Base-by-base conservation (phyloP, 1,139 yeast genomes). In the Saccharomyces uvarum region DNA sequence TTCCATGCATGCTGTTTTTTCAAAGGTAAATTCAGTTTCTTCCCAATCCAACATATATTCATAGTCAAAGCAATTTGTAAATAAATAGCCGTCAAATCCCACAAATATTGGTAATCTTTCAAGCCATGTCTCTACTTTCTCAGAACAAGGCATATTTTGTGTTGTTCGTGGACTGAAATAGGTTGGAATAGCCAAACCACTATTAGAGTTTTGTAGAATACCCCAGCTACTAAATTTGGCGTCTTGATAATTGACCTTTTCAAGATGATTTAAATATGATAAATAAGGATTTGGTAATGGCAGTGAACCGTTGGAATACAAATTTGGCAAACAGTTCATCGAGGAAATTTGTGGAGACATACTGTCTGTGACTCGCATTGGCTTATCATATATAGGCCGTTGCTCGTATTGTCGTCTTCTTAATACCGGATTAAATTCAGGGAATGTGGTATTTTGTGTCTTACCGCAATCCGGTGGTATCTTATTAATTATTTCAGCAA, bases 41-140 rank as follows among this genome's bases (percentile, higher is more conserved):
- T 69, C 72, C 71, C 71, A 69, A 51, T 65, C 57, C 6, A 65
- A 29, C 6, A 61, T 57, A 11, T 57, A 60, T 19, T 63, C 63
- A 19, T 56, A 58, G 19, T 57, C 56, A 50, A 56, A 67, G 51
- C 67, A 66, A 21, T 59, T 55, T 3, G 60, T 58, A 19, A 54
- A 54, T 60, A 64, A 56, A 3, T 50, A 26, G 6, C 57, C 63
- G 5, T 57, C 61, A 0, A 55, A 54, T 1, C 56, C 53, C 49
- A 58, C 60, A 52, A 54, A 70, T 29, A 76, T 68, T 0, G 90
- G 90, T 2, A 84, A 75, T 21, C 74, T 72, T 4, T 72, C 69
- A 38, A 86, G 76, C 95, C 93, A 86, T 6, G 68, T 71, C 47
- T 73, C 73, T 0, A 86, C 86, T 63, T 85, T 85, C 61, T 85